phyloP scores from a whole-genome alignment of 768 basidiomycete genomes.

The Lyophyllum semitale region DNA sequence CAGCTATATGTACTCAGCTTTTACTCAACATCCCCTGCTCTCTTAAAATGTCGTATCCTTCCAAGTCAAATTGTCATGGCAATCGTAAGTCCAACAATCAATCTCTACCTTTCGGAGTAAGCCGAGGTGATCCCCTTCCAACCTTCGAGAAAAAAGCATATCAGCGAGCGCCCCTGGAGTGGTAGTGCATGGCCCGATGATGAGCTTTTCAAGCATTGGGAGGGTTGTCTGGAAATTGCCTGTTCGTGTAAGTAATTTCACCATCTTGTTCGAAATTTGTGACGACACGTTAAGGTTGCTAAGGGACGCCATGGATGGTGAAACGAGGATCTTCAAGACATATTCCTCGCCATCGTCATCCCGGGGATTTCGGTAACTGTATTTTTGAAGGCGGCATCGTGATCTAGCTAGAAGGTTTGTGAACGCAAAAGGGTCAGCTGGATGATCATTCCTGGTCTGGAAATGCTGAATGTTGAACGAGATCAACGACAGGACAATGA shows the following conservation, averaged over 20 bases:
- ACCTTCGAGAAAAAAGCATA: conserved; percentile 8
- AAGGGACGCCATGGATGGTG: conserved; percentile 1
- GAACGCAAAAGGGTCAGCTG: not conserved
- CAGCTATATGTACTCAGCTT: too few species aligned
- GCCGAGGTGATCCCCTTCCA: not conserved
- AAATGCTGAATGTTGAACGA: conserved; percentile 6
- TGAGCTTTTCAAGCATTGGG: conserved; percentile 6
- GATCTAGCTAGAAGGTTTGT: conserved; percentile 10
- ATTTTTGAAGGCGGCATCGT: not conserved
- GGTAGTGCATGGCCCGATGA: not conserved
- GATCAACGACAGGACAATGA: conserved; percentile 8
- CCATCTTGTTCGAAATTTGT: not conserved
- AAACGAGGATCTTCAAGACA: conserved; percentile 3
- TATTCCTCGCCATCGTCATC: not conserved
- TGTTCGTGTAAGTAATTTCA: not conserved
- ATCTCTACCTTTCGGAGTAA: not conserved
- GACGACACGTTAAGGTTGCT: not conserved
- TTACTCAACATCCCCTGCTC: too few species aligned
- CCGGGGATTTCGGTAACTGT: not conserved
- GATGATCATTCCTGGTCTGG: not conserved
- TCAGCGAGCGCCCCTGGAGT: not conserved
- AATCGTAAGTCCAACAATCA: not conserved
- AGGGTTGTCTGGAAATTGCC: not conserved
- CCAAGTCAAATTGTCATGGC: not conserved
- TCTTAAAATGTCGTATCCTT: too few species aligned